Conservation (phyloP, 2,329 filamentous ascomycete genomes). For the Neopestalotiopsis clavispora region DNA sequence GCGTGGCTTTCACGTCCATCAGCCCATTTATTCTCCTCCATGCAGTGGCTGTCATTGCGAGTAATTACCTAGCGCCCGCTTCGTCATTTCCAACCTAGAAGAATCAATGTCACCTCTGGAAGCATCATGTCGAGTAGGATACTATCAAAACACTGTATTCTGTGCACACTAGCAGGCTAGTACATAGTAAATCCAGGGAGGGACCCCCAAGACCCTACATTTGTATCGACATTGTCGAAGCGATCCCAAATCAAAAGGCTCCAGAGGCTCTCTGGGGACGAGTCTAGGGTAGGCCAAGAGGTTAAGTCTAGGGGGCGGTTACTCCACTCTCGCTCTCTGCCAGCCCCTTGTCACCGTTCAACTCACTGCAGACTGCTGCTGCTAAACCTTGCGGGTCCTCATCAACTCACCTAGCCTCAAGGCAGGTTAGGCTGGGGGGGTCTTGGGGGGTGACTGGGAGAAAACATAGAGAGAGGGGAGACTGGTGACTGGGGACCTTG, state of each 20-base stretch:
- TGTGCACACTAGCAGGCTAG: not conserved
- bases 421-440: no score
- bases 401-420: no score
- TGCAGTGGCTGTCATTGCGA: slow-evolving; percentile 1
- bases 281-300: not conserved
- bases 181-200: not conserved
- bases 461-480: no score
- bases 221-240: slow-evolving; percentile 4
- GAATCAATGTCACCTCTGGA: not conserved
- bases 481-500: not conserved
- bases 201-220: not conserved
- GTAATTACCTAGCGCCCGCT: not conserved
- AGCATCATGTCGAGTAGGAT: not conserved
- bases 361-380: not conserved
- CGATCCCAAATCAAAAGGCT: not conserved
- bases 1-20: not conserved
- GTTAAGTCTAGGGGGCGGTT: not conserved
- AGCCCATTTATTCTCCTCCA: slow-evolving; percentile 7
- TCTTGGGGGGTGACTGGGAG: no score
- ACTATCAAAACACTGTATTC: not conserved
- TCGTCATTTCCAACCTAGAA: not conserved
- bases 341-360: slow-evolving; percentile 6
- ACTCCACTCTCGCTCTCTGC: not conserved
- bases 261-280: not conserved
- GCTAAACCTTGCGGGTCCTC: slow-evolving; percentile 8